phyloP scores from a whole-genome alignment of 495 filamentous ascomycete species.

The Aspergillus taichungensis region DNA sequence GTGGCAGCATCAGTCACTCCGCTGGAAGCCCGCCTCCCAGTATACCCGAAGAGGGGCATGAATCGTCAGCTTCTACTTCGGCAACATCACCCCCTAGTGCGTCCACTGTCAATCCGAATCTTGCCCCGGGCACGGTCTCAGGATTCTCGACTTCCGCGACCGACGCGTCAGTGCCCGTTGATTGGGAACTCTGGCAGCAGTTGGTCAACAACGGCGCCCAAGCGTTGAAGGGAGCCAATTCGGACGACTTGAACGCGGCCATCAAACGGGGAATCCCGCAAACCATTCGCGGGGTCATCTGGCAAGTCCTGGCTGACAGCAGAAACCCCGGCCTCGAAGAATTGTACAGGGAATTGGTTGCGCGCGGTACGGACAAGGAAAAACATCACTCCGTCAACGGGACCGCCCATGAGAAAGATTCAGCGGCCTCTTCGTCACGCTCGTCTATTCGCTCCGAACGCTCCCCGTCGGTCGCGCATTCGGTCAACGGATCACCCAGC shows the following conservation, averaged over 20 bases:
- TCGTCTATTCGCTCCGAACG: conserved; percentile 77
- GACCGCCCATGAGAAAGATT: conserved; percentile 50
- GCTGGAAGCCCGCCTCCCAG: conserved; percentile 44
- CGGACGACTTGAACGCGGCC: conserved; percentile 79
- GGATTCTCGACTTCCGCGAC: conserved; percentile 60
- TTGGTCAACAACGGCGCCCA: conserved; percentile 89
- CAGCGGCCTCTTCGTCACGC: conserved; percentile 54
- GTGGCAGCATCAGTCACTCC: conserved; percentile 41
- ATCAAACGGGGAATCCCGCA: conserved; percentile 91
- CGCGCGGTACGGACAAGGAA: conserved; percentile 72
- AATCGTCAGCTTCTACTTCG: conserved; percentile 24
- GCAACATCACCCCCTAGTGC: conserved; percentile 43
- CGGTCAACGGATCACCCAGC: conserved; percentile 51
- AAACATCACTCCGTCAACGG: conserved; percentile 42
- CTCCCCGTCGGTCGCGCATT: conserved; percentile 55
- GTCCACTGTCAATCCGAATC: conserved; percentile 45
- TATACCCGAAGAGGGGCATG: conserved; percentile 44
- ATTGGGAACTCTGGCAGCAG: conserved; percentile 97
- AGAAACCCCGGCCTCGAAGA: conserved; percentile 82
- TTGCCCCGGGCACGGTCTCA: conserved; percentile 76
- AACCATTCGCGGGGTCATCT: conserved; percentile 91
- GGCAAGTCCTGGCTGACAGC: conserved; percentile 93
- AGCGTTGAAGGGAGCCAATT: conserved; percentile 72
- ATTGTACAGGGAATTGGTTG: conserved; percentile 77
- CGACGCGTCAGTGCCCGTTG: conserved; percentile 60